phyloP scores from a whole-genome alignment of 148 eudicot species.

The Nyssa sinensis region DNA sequence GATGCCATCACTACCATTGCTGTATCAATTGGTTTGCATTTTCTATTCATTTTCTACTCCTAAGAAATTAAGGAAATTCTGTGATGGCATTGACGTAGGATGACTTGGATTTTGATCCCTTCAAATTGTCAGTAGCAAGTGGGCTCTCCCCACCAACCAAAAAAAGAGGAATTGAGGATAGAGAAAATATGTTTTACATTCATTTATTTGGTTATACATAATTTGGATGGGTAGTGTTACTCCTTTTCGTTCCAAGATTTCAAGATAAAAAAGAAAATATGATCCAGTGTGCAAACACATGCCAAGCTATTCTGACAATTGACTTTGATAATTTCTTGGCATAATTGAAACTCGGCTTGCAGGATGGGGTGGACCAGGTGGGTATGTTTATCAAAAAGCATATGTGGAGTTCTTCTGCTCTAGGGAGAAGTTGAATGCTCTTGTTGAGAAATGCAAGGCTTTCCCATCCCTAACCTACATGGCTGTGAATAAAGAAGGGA shows the following conservation, averaged over 20 bases:
- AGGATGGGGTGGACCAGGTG: slow-evolving; percentile 97
- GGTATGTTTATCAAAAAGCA: slow-evolving; percentile 92
- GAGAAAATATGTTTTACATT: background rate
- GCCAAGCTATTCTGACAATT: background rate
- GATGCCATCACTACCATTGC: background rate
- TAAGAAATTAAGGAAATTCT: background rate
- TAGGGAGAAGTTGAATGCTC: slow-evolving; percentile 60
- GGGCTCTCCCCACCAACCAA: no score
- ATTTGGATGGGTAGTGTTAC: no score
- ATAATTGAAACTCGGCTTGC: slow-evolving; percentile 14
- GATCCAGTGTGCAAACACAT: background rate
- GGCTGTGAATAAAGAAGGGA: slow-evolving; percentile 80
- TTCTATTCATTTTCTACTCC: background rate
- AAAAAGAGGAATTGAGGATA: background rate
- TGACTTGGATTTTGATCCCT: background rate
- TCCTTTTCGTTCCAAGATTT: no score
- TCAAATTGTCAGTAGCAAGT: background rate
- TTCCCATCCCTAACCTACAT: slow-evolving; percentile 67
- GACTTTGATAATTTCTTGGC: background rate
- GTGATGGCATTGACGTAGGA: background rate
- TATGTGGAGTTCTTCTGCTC: slow-evolving; percentile 91
- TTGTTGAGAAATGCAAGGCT: slow-evolving; percentile 67
- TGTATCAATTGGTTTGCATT: background rate
- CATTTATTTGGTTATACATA: background rate
- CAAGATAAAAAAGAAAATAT: no score